phyloP scores from a whole-genome alignment of 345 rosid genomes.

The Citrus australasica region DNA sequence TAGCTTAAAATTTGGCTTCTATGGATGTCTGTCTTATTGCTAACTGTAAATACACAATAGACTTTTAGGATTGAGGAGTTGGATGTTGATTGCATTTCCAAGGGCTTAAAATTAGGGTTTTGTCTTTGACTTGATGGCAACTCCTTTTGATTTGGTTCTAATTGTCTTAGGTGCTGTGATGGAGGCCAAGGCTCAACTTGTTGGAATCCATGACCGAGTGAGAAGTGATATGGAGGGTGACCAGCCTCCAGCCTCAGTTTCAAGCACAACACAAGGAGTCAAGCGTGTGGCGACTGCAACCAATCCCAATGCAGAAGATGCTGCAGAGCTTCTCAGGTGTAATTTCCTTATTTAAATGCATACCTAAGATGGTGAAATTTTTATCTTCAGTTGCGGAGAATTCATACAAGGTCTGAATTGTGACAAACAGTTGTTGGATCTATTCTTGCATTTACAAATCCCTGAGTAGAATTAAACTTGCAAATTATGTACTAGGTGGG shows the following conservation, averaged over 20 bases:
- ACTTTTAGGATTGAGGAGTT: not conserved
- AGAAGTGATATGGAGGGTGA: constrained; percentile 70
- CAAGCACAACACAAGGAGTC: constrained; percentile 33
- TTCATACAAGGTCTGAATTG: not conserved
- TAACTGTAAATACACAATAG: too few relatives aligned
- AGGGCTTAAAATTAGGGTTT: not conserved
- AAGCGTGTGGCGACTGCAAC: constrained; percentile 66
- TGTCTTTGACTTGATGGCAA: not conserved
- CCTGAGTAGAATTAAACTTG: not conserved
- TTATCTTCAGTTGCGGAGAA: not conserved
- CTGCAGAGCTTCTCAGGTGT: constrained; percentile 83
- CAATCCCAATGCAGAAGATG: constrained; percentile 89
- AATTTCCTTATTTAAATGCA: not conserved
- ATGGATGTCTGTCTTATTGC: too few relatives aligned
- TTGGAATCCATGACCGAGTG: constrained; percentile 84
- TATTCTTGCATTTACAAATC: not conserved
- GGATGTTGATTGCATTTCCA: not conserved
- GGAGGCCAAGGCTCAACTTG: constrained; percentile 83
- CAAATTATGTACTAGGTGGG: not conserved
- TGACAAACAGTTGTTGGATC: not conserved
- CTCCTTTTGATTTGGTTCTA: constrained; percentile 3
- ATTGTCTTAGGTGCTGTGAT: constrained; percentile 58
- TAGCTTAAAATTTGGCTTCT: too few relatives aligned
- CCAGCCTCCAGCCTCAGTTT: constrained; percentile 40
- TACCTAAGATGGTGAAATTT: not conserved